Conservation (phyloP, 805 yeast genomes). For the Candida takata region DNA sequence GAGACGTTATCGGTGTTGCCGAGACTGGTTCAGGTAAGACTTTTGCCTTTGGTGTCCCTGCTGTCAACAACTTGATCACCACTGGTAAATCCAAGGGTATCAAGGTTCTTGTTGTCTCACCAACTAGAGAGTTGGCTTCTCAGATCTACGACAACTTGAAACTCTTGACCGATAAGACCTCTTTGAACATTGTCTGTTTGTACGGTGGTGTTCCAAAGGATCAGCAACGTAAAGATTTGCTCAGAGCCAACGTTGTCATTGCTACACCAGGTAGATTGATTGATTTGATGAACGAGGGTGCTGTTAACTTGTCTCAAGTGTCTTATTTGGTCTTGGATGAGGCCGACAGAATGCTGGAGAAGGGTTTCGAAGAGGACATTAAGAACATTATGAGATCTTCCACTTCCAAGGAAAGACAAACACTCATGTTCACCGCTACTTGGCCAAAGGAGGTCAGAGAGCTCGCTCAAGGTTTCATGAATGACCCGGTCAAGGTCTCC, state of each 20-base stretch:
- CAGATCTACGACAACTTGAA: conserved; percentile 85
- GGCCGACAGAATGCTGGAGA: conserved; percentile 98
- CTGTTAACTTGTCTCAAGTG: conserved; percentile 59
- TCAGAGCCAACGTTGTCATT: conserved; percentile 69
- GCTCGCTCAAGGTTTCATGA: conserved; percentile 81
- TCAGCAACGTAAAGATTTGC: conserved; percentile 70
- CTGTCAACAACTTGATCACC: conserved; percentile 59
- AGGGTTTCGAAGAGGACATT: conserved; percentile 96
- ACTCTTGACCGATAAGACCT: conserved; percentile 50
- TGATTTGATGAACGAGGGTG: conserved; percentile 85
- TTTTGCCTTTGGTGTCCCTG: conserved; percentile 96
- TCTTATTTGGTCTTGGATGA: conserved; percentile 87
- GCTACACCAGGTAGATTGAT: conserved; percentile 98
- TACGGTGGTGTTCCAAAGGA: conserved; percentile 98
- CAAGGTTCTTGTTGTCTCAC: conserved; percentile 81
- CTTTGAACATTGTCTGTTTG: conserved; percentile 70
- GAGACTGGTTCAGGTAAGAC: conserved; percentile 99
- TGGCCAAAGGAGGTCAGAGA: conserved; percentile 99
- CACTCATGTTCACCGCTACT: conserved; percentile 98
- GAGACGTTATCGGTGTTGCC: conserved; percentile 94
- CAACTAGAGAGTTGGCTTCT: conserved; percentile 95
- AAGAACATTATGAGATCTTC: conserved; percentile 68
- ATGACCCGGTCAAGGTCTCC: conserved; percentile 76
- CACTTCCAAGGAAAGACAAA: conserved; percentile 56
- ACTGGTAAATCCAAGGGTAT: conserved; percentile 36